Percentiles rank a stretch among this genome's conserved stretches.
phyloP scores from a whole-genome alignment of 495 filamentous ascomycete genomes.

The Hypoxylon rickii region DNA sequence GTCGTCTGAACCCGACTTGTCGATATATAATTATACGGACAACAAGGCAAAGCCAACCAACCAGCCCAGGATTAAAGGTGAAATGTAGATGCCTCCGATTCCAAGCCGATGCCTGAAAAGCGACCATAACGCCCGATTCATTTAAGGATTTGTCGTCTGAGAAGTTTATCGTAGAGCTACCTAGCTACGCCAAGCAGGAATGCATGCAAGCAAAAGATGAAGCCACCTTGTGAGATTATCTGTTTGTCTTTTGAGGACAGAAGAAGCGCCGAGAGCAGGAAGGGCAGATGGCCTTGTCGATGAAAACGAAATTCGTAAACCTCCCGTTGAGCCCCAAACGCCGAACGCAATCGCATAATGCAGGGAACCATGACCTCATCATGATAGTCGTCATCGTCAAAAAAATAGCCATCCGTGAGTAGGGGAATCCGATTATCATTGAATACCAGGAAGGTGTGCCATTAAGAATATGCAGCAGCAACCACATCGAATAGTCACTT shows the following conservation, averaged over 20 bases:
- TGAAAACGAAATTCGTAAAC: slow-evolving; percentile 21
- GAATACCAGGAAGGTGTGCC: slow-evolving; percentile 13
- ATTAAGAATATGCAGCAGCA: slow-evolving; percentile 15
- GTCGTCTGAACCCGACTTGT: background rate
- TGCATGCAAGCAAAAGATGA: too few species aligned
- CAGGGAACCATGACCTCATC: slow-evolving; percentile 35
- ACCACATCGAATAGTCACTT: slow-evolving; percentile 7
- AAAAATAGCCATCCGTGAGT: slow-evolving; percentile 23
- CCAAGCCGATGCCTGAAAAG: slow-evolving; percentile 11
- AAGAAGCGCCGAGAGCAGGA: too few species aligned
- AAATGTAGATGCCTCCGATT: slow-evolving; percentile 8
- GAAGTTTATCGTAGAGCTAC: too few species aligned
- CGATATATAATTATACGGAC: background rate
- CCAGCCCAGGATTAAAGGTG: slow-evolving; percentile 16
- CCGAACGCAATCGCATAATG: slow-evolving; percentile 33
- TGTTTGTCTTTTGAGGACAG: too few species aligned
- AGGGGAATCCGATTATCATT: slow-evolving; percentile 18
- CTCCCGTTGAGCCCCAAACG: slow-evolving; percentile 34
- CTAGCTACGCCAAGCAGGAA: background rate
- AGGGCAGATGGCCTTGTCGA: slow-evolving; percentile 13
- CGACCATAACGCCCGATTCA: slow-evolving; percentile 24
- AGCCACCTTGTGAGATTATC: too few species aligned
- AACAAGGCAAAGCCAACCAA: slow-evolving; percentile 2
- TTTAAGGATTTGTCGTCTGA: slow-evolving; percentile 11
- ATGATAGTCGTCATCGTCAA: slow-evolving; percentile 42